Conservation (phyloP, 2,329 filamentous ascomycete species). For the Fusarium tupiense region DNA sequence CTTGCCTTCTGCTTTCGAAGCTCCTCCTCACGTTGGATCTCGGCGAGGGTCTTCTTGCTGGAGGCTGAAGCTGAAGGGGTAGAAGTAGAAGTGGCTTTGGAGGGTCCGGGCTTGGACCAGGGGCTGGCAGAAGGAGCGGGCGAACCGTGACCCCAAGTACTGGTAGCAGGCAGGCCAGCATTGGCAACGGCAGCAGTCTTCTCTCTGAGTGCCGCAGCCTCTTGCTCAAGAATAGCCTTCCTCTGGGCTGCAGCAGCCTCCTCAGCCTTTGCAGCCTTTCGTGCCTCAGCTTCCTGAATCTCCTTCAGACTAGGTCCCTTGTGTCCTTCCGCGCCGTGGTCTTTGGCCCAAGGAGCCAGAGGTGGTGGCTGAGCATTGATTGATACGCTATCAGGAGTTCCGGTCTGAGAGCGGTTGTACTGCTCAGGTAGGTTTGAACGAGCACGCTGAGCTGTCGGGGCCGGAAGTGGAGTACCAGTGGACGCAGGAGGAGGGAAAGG, state of each 20-base stretch:
- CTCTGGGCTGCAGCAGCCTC: slow-evolving; percentile 81
- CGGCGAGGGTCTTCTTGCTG: slow-evolving; percentile 88
- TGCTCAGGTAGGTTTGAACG: slow-evolving; percentile 85
- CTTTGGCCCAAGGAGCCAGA: slow-evolving; percentile 94
- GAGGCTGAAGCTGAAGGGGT: slow-evolving; percentile 40
- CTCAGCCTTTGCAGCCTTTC: slow-evolving; percentile 89
- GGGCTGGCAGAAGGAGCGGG: slow-evolving; percentile 73
- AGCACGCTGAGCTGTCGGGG: slow-evolving; percentile 86
- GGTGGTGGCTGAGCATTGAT: slow-evolving; percentile 68
- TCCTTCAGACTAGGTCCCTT: slow-evolving; percentile 94
- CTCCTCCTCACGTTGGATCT: slow-evolving; percentile 98
- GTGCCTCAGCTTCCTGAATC: slow-evolving; percentile 95
- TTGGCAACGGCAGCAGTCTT: slow-evolving; percentile 60
- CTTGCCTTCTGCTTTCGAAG: slow-evolving; percentile 75
- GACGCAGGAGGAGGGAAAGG: slow-evolving; percentile 72
- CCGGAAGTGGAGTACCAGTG: slow-evolving; percentile 83
- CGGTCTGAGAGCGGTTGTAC: slow-evolving; percentile 76
- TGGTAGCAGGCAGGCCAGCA: slow-evolving; percentile 80
- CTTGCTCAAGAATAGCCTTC: slow-evolving; percentile 82
- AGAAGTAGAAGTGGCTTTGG: slow-evolving; percentile 51
- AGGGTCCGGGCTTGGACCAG: slow-evolving; percentile 72
- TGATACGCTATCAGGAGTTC: slow-evolving; percentile 71
- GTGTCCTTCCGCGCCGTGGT: slow-evolving; percentile 73
- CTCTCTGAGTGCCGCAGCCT: slow-evolving; percentile 69
- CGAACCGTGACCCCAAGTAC: slow-evolving; percentile 87